Evolutionary conservation across 2,329 filamentous ascomycete genomes (phyloP).

Genomic region (Phialophora verrucosa): DNA sequence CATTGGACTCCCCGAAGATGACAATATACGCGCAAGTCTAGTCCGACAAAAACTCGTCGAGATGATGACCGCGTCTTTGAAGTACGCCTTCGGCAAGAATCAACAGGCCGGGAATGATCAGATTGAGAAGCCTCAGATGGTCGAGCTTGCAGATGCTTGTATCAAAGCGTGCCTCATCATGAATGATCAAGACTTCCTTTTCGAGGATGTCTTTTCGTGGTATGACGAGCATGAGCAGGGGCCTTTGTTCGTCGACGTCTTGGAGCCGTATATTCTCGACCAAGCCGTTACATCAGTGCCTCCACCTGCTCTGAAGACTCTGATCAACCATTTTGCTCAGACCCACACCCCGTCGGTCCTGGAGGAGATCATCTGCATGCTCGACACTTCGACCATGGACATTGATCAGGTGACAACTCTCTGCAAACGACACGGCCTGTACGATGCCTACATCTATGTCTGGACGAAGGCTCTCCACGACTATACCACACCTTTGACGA

Average conservation of each 20-base stretch:
- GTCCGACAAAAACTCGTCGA: constrained; percentile 89
- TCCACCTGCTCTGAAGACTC: constrained; percentile 80
- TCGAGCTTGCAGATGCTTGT: constrained; percentile 79
- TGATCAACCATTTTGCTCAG: constrained; percentile 80
- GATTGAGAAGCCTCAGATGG: constrained; percentile 67
- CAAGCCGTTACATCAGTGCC: constrained; percentile 76
- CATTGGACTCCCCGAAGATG: constrained; percentile 87
- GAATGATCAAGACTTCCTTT: constrained; percentile 79
- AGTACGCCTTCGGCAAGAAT: constrained; percentile 78
- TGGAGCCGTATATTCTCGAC: constrained; percentile 87
- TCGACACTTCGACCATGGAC: constrained; percentile 89
- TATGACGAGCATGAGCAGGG: constrained; percentile 78
- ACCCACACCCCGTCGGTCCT: constrained; percentile 77
- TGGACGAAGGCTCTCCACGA: constrained; percentile 92
- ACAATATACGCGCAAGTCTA: constrained; percentile 73
- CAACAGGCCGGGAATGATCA: constrained; percentile 56
- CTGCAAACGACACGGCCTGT: constrained; percentile 89
- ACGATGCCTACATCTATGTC: constrained; percentile 94
- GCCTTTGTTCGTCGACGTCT: constrained; percentile 80
- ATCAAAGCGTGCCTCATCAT: constrained; percentile 83
- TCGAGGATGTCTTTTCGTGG: constrained; percentile 87
- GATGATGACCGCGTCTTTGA: constrained; percentile 90
- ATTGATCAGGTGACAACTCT: constrained; percentile 89
- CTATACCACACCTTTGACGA: constrained; percentile 87
- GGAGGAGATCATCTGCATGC: constrained; percentile 92